A percentile compares a stretch with the other conserved stretches of the same genome.
Conservation (phyloP, 257 asterid genomes). For the Ophiorrhiza pumila region DNA sequence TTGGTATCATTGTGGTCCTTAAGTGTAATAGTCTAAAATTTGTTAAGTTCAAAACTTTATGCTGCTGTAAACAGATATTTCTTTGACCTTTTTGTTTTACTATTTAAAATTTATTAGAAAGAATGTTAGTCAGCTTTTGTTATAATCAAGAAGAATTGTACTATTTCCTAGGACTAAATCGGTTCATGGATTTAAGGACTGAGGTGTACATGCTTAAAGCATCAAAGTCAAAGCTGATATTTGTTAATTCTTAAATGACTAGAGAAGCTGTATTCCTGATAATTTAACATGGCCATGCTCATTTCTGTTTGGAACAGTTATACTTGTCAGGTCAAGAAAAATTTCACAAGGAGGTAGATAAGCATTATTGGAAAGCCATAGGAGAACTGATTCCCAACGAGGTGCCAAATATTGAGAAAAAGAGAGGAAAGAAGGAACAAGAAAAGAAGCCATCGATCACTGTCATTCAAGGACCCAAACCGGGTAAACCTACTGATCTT, state of each 20-base stretch:
- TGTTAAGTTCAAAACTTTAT: background rate
- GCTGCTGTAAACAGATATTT: too few species aligned
- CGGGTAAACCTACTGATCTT: conserved; percentile 97
- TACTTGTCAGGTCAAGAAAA: conserved; percentile 66
- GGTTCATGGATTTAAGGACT: background rate
- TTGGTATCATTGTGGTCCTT: background rate
- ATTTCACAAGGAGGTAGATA: conserved; percentile 93
- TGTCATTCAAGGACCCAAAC: conserved; percentile 92
- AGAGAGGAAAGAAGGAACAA: conserved; percentile 87
- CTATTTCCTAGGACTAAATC: background rate
- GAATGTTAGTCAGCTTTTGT: background rate
- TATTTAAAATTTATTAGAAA: too few species aligned
- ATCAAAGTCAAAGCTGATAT: background rate
- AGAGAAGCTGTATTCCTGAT: background rate
- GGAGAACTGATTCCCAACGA: conserved; percentile 90
- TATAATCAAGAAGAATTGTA: background rate
- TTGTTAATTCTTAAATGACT: background rate
- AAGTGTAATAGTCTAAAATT: background rate
- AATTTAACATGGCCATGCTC: conserved; percentile 12
- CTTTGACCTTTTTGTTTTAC: too few species aligned
- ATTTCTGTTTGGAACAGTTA: conserved; percentile 32
- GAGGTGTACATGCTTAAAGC: background rate
- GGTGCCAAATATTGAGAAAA: conserved; percentile 81
- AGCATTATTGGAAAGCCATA: conserved; percentile 94
- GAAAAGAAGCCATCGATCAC: conserved; percentile 83